Percentiles rank a stretch among this genome's conserved stretches.
phyloP scores from a whole-genome alignment of 2,329 filamentous ascomycete genomes.

The Botrytis paeoniae region DNA sequence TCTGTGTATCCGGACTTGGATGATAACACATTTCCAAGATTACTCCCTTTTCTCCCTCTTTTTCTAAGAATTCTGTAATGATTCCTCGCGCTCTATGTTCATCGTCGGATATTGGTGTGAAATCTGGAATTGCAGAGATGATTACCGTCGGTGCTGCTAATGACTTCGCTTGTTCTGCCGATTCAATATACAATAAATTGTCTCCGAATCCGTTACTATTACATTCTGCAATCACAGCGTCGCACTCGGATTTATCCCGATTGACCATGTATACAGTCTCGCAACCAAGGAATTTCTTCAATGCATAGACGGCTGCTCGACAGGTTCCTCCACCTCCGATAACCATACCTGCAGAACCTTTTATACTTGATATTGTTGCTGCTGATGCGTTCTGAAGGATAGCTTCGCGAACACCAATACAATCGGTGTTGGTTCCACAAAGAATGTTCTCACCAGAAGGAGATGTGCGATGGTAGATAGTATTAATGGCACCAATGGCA shows the following conservation, averaged over 20 bases:
- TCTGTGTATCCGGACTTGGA: constrained; percentile 32
- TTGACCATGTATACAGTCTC: constrained; percentile 74
- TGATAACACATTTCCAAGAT: constrained; percentile 38
- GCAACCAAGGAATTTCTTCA: constrained; percentile 66
- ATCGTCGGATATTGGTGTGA: constrained; percentile 61
- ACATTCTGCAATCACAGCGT: constrained; percentile 64
- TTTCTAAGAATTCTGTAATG: constrained; percentile 40
- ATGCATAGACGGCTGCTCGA: constrained; percentile 72
- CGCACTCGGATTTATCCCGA: constrained; percentile 65
- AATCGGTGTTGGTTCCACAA: constrained; percentile 79
- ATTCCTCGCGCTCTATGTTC: constrained; percentile 56
- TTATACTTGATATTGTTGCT: constrained; percentile 45
- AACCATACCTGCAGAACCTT: constrained; percentile 64
- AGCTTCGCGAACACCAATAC: constrained; percentile 71
- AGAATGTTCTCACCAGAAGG: constrained; percentile 40
- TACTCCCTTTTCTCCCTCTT: constrained; percentile 36
- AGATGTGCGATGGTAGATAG: constrained; percentile 61
- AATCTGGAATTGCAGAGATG: constrained; percentile 73
- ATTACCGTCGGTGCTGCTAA: constrained; percentile 63
- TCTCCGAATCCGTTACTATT: constrained; percentile 55
- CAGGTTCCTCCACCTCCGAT: constrained; percentile 77
- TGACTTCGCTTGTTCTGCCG: constrained; percentile 55
- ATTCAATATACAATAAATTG: constrained; percentile 58
- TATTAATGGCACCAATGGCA: constrained; percentile 77
- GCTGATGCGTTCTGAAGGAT: constrained; percentile 57